A percentile compares a stretch with the other conserved stretches of the same genome.
Conservation (phyloP, 2,329 filamentous ascomycete genomes). For the Pseudopyricularia javanii region DNA sequence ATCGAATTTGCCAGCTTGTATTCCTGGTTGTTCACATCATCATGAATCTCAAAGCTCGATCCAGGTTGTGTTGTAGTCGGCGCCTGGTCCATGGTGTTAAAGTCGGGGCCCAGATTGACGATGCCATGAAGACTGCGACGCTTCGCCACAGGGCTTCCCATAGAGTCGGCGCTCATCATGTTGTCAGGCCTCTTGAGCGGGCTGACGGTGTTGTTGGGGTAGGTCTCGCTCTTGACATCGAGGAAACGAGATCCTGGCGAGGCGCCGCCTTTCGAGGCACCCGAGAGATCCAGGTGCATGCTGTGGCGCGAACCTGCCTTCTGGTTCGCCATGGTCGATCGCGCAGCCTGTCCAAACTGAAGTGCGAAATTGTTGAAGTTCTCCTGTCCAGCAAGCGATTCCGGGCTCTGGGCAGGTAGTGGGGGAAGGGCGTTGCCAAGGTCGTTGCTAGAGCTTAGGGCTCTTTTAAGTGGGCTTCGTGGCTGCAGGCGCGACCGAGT, state of each 20-base stretch:
- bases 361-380: constrained; percentile 14
- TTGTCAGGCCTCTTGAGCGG: constrained; percentile 87
- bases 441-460: constrained; percentile 57
- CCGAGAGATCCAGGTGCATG: constrained; percentile 43
- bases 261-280: constrained; percentile 27
- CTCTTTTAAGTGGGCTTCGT: constrained; percentile 71
- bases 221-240: constrained; percentile 30
- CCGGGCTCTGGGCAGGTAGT: constrained; percentile 20
- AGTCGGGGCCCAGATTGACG: constrained; percentile 47
- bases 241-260: constrained; percentile 36
- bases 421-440: constrained; percentile 52
- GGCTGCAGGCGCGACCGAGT: constrained; percentile 59
- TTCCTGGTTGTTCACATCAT: constrained; percentile 27
- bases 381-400: constrained; percentile 23
- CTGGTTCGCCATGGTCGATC: constrained; percentile 27
- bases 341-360: constrained; percentile 26
- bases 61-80: constrained; percentile 22
- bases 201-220: constrained; percentile 53
- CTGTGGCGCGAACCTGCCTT: constrained; percentile 36
- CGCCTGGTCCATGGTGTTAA: constrained; percentile 64
- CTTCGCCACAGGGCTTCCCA: constrained; percentile 82
- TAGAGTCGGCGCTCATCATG: constrained; percentile 74
- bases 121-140: constrained; percentile 75
- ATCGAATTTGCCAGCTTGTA: constrained; percentile 36
- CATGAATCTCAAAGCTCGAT: constrained; percentile 33